Evolutionary conservation across 495 filamentous ascomycete genomes (phyloP), one percentile per base, ranked within the genome.

Genomic region (Aspergillus asperescens): DNA sequence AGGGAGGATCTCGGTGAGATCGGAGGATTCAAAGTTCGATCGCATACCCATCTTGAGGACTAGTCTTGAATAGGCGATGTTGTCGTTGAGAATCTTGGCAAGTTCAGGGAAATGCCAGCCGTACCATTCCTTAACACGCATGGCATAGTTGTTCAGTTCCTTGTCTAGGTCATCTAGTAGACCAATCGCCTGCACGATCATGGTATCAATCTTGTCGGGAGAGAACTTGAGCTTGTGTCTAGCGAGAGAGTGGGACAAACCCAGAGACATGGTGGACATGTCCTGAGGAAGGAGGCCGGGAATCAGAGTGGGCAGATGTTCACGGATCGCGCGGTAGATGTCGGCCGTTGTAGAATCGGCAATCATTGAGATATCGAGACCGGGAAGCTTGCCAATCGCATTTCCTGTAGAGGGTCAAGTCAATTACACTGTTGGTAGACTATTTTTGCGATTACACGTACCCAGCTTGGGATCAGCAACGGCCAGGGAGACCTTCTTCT

Each of bases 71-170:
- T 96, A 97, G 51, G 94, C 94, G 47, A 96, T 73, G 71, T 99
- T 99, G 79, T 99, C 93, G 67, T 96, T 95, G 57, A 99, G 80
- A 64, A 97, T 96, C 68, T 88, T 87, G 54, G 86, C 90, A 80
- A 99, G 80, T 73, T 99, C 93, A 19, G 93, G 93, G 77, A 97
- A 99, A 73, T 97, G 94, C 93, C 93, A 99, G 51, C 93, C 93
- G 62, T 99, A 99, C 93, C 93, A 99, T 71, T 99, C 93, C 82
- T 96, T 96, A 45, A 96, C 90, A 64, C 93, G 79, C 93, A 99
- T 99, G 59, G 93, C 94, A 62, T 95, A 96, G 57, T 85, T 92
- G 73, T 99, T 99, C 43, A 99, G 75, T 69, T 99, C 94, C 78
- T 99, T 99, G 77, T 99, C 93, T 34, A 97, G 74, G 58, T 97